Base-by-base conservation (phyloP, 164 flowering plant species). In the Echeveria elegans region DNA sequence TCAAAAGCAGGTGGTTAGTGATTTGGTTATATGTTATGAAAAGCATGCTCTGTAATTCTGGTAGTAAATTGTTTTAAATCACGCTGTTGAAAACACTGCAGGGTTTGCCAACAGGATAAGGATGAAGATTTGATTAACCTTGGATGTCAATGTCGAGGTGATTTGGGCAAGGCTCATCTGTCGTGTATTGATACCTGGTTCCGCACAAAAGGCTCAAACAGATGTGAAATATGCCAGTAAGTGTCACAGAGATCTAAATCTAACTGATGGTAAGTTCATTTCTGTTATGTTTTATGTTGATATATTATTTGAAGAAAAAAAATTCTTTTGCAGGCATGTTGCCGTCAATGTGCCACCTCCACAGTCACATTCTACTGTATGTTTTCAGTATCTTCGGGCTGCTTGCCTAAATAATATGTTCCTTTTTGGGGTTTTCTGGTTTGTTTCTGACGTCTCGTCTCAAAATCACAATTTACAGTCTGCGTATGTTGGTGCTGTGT, bases 211-310 rank as follows among this genome's bases (percentile, higher is more conserved):
- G 96, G 96, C 62, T 89, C 96, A 65, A 89, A 89, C 73, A 84
- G 70, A 74, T 89, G 96, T 61, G 96, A 89, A 80, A 87, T 89
- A 71, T 89, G 96, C 87, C 96, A 82, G 96, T 88, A 82, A 77
- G 85, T 74, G 71, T 68, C 38, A 16, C 16, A 19, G 12, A 45
- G 21, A 15, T 19, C 26, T 36, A n/a, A 7, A 11, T n/a, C 1
- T 36, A 38, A n/a, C 56, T 28, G 9, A 40, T 0, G 34, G 47
- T 6, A 2, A 48, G 69, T 16, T 74, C 32, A 48, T 31, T 59
- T 64, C 48, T 64, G 10, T n/a, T n/a, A n/a, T n/a, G n/a, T n/a
- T n/a, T 52, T 6, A 3, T 52, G 5, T 19, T 43, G 58, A 24
- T 23, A 6, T 75, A 64, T 66, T 10, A 37, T 32, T 24, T 18